Base-by-base conservation (phyloP, 345 rosid species). In the Eutrema japonicum region DNA sequence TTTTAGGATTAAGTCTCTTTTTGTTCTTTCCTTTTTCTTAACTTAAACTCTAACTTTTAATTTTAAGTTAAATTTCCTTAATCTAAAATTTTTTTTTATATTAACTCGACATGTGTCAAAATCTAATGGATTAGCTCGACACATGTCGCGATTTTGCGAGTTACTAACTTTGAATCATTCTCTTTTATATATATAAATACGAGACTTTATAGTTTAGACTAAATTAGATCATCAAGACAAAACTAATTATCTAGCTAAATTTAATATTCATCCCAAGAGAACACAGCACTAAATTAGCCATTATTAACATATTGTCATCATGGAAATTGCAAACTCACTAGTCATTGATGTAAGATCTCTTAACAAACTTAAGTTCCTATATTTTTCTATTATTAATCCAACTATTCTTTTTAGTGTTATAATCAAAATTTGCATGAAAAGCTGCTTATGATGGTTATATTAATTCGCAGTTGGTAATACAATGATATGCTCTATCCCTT, bases 321-420 rank as follows among this genome's bases (percentile, higher is more conserved):
- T 45, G 26, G 29, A 56, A 10, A 47, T 29, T 64, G 57, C 16
- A 27, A 36, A 46, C 41, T 73, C 65, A 64, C 51, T 55, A 64
- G 56, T 54, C 38, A 37, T 71, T 73, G 59, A 65, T 56, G 35
- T 55, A 65, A 36, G 33, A 27, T 38, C 50, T 47, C 58, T 47
- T 73, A 46, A 64, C 42, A 54, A 35, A 45, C 57, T 73, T 43
- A 5, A 63, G 3, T 32, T 72, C 36, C 36, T 45, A 54, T 37
- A 46, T 12, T 73, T 30, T 13, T 36, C 16, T 54, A 45, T 27
- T 55, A 46, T 6, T 37, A 53, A 49, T 60, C n/a, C 41, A 27
- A 13, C 8, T 58, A 36, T 37, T 5, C 1, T 32, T 32, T 4
- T 57, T 50, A 59, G n/a, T 48, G 50, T 37, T 10, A 48, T 38